phyloP scores from a whole-genome alignment of 2,329 filamentous ascomycete genomes.

The Fusarium virguliforme region DNA sequence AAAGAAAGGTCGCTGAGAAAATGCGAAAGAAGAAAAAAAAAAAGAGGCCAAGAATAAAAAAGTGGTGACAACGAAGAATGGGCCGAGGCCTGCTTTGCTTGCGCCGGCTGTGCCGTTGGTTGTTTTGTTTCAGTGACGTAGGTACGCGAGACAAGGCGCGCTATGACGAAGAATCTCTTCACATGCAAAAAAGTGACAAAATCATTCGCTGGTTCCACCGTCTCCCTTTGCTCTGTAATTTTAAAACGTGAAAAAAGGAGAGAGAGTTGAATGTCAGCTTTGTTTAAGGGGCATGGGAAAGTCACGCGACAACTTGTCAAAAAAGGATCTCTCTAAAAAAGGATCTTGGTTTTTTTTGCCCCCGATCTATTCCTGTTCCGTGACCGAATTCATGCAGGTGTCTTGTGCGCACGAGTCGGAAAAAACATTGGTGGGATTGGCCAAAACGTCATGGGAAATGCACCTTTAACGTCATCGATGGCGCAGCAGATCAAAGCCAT shows the following conservation, averaged over 20 bases:
- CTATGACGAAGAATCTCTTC: constrained; percentile 33
- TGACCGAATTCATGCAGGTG: constrained; percentile 47
- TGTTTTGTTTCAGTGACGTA: constrained; percentile 40
- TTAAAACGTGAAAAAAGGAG: background rate
- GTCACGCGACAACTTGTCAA: constrained; percentile 46
- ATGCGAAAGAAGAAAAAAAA: background rate
- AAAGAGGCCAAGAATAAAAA: background rate
- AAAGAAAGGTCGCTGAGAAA: background rate
- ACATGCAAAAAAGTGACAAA: constrained; percentile 37
- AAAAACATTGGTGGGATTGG: no score
- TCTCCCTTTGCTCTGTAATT: background rate
- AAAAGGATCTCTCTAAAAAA: constrained; percentile 11
- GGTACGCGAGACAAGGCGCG: constrained; percentile 28
- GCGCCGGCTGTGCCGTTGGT: constrained; percentile 16
- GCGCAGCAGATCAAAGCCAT: background rate
- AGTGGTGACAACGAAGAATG: background rate
- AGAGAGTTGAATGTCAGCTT: constrained; percentile 15
- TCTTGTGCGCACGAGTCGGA: constrained; percentile 42
- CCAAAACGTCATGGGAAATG: constrained; percentile 33
- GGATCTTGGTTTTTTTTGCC: constrained; percentile 4
- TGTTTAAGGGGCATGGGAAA: constrained; percentile 21
- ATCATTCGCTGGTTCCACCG: constrained; percentile 20
- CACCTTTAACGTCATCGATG: constrained; percentile 22
- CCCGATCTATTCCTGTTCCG: constrained; percentile 43
- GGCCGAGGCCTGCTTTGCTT: constrained; percentile 14